Base-by-base conservation (phyloP, 305 asterid species). In the Caryopteris hybrid region DNA sequence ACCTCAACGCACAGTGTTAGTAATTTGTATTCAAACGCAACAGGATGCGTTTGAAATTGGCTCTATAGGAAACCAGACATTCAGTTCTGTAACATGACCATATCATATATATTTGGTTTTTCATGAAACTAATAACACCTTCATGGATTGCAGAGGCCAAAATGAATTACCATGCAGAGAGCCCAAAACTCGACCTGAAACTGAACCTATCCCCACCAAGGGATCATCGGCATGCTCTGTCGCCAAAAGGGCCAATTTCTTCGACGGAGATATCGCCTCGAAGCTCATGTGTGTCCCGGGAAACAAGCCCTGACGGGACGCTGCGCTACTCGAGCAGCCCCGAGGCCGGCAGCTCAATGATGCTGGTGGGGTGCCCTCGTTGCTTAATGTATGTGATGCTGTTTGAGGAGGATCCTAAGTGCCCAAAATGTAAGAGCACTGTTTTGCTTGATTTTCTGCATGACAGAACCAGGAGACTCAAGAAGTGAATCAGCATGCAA, bases 301-400 rank as follows among this genome's bases (percentile, higher is more conserved):
- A 85, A 66, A 20, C 64, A 11, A 85, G 79, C 81, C 85, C 81
- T 1, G 78, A 72, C 6, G 76, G 77, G 48, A 23, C 42, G 10
- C 66, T n/a, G 2, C 46, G 52, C 6, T 65, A 74, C 74, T 59
- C 78, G 8, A 67, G 52, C 39, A 66, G 85, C 75, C 76, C 86
- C 0, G 90, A 78, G 41, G 43, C 13, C 0, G 78, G 75, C 33
- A 61, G 73, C 33, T 65, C 90, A 3, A 84, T 88, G 90, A 75
- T 86, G 78, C 39, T 88, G 70, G 88, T 81, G 66, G 93, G 93
- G 10, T 86, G 96, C 73, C 92, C 84, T 14, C 74, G 88, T 42
- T 88, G 95, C 70, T 79, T 88, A 8, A 86, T 88, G 90, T 88
- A 85, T 71, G 90, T 86, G 21, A 77, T 88, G 85, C 67, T 82